Evolutionary conservation across 2,329 filamentous ascomycete genomes (phyloP).

Genomic region (Epichloe elymi): DNA sequence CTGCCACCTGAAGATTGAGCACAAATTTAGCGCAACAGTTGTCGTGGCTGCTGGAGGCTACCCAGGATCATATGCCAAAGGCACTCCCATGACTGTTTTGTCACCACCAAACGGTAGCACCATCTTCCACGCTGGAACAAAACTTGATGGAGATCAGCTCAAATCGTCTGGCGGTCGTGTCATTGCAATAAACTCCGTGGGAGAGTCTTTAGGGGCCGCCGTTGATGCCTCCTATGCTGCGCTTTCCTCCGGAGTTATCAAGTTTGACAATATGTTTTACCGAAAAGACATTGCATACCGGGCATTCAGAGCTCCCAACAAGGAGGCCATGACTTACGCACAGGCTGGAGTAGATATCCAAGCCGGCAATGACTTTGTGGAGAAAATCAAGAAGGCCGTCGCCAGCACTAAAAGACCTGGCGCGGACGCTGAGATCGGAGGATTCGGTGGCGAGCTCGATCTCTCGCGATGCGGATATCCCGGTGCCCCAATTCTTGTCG

Average conservation of each 20-base stretch:
- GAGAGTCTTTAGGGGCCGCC: slow-evolving; percentile 61
- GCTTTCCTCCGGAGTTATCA: slow-evolving; percentile 52
- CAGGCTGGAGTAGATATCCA: slow-evolving; percentile 90
- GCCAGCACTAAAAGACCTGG: slow-evolving; percentile 71
- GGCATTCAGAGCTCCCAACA: slow-evolving; percentile 38
- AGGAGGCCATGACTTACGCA: slow-evolving; percentile 69
- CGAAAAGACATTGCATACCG: slow-evolving; percentile 85
- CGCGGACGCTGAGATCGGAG: slow-evolving; percentile 85
- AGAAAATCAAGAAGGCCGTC: slow-evolving; percentile 85
- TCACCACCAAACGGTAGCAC: slow-evolving; percentile 35
- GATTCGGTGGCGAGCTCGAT: slow-evolving; percentile 62
- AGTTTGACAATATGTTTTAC: slow-evolving; percentile 83
- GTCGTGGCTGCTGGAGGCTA: slow-evolving; percentile 92
- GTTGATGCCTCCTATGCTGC: slow-evolving; percentile 81
- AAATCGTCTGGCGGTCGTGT: slow-evolving; percentile 78
- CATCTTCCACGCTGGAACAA: slow-evolving; percentile 90
- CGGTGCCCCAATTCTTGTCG: slow-evolving; percentile 69
- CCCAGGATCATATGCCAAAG: slow-evolving; percentile 74
- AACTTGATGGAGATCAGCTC: slow-evolving; percentile 47
- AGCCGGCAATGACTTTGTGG: slow-evolving; percentile 82
- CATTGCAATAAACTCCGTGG: slow-evolving; percentile 77
- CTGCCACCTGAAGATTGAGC: slow-evolving; percentile 53
- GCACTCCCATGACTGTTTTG: slow-evolving; percentile 43
- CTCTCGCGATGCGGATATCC: slow-evolving; percentile 60
- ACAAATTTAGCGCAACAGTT: slow-evolving; percentile 72